Evolutionary conservation across 768 basidiomycete genomes (phyloP).

Genomic region (Terana coerulea): DNA sequence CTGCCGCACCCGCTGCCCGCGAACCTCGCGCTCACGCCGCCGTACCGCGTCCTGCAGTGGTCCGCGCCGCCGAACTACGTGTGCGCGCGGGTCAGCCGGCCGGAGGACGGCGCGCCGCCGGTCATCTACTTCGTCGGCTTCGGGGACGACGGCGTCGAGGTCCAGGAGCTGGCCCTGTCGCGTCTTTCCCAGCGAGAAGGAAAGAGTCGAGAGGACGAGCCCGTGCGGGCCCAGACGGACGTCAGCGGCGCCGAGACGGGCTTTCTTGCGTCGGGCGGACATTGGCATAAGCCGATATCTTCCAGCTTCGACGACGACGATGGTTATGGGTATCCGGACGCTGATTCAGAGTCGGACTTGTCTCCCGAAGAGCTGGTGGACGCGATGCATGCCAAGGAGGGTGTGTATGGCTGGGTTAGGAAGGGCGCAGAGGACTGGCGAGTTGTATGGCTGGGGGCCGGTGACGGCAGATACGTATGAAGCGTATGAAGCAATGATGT

Average conservation of each 20-base stretch:
- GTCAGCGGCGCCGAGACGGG: constrained; percentile 65
- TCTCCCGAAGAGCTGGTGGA: constrained; percentile 48
- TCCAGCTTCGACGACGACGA: background rate
- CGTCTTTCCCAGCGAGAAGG: constrained; percentile 35
- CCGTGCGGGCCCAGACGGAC: constrained; percentile 54
- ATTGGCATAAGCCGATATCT: constrained; percentile 41
- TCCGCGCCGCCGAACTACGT: constrained; percentile 52
- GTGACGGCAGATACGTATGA: constrained; percentile 28
- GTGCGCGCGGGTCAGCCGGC: constrained; percentile 44
- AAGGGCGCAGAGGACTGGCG: constrained; percentile 75
- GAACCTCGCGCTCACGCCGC: constrained; percentile 39
- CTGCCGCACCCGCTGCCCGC: constrained; percentile 65
- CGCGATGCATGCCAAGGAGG: constrained; percentile 48
- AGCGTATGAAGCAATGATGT: background rate
- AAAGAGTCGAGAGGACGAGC: constrained; percentile 50
- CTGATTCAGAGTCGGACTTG: constrained; percentile 45
- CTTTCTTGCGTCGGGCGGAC: constrained; percentile 48
- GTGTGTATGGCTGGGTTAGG: constrained; percentile 75
- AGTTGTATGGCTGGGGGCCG: constrained; percentile 78
- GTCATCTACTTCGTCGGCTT: constrained; percentile 70
- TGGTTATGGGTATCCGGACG: constrained; percentile 28
- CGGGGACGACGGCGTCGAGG: constrained; percentile 68
- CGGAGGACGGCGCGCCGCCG: constrained; percentile 29
- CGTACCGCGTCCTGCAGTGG: constrained; percentile 59
- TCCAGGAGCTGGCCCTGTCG: constrained; percentile 60